Conservation (phyloP, 148 eudicot species). For the Fallopia convolvulus region DNA sequence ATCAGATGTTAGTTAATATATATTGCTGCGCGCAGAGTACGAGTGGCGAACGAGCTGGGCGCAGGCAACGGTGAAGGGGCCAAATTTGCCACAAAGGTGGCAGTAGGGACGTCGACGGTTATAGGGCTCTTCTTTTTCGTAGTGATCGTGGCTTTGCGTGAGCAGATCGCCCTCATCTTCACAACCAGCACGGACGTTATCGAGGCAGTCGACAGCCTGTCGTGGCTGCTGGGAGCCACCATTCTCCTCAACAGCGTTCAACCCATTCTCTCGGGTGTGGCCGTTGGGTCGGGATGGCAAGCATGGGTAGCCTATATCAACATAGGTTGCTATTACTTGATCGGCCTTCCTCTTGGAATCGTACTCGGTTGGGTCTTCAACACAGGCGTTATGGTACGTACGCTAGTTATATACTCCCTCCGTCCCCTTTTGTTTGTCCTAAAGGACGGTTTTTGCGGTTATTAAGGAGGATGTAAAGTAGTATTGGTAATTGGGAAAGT, state of each 20-base stretch:
- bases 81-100: constrained; percentile 34
- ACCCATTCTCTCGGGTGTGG: constrained; percentile 47
- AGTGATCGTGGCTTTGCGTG: constrained; percentile 25
- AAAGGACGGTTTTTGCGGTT: too few relatives aligned
- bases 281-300: constrained; percentile 47
- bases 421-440: too few relatives aligned
- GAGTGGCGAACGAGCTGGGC: constrained; percentile 42
- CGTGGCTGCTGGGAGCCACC: constrained; percentile 34
- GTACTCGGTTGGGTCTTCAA: constrained; percentile 37
- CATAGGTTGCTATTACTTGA: constrained; percentile 34
- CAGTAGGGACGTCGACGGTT: constrained; percentile 31
- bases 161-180: constrained; percentile 25
- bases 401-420: too few relatives aligned
- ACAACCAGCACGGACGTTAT: constrained; percentile 24
- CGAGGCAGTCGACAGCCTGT: constrained; percentile 26
- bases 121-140: constrained; percentile 34
- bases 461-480: too few relatives aligned
- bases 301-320: constrained; percentile 40
- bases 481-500: too few relatives aligned
- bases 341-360: constrained; percentile 40
- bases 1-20: too few relatives aligned
- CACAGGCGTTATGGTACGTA: constrained; percentile 32
- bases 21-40: constrained; percentile 19
- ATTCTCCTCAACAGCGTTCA: constrained; percentile 43
- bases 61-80: constrained; percentile 43